Base-by-base conservation (phyloP, 805 yeast genomes). In the Nakazawaea peltata region DNA sequence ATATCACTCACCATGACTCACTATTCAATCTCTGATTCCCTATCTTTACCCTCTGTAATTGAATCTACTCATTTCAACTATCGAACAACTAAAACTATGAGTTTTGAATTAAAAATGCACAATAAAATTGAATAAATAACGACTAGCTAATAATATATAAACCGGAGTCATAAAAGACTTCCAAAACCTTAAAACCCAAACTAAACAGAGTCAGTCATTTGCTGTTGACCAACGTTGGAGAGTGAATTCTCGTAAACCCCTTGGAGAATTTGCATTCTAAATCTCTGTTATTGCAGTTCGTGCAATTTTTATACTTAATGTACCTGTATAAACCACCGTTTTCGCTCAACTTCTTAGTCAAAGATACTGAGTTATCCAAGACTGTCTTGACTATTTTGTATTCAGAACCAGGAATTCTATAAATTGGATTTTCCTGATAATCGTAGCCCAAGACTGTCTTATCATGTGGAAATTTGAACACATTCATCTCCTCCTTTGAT, bases 211-310 rank as follows among this genome's bases (percentile, higher is more conserved):
- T n/a, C n/a, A n/a, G n/a, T n/a, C n/a, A n/a, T n/a, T n/a, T n/a
- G n/a, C n/a, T 19, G 15, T 19, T 14, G 30, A 14, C 11, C 12
- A 13, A 16, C 18, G 19, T 14, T 12, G n/a, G n/a, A n/a, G 39
- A 35, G 18, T 35, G 39, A 4, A 35, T 74, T 49, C 77, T 72
- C 6, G 82, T 77, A 48, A 73, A 73, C 3, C 85, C 86, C 49
- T 73, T 77, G 24, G 80, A 69, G 47, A 77, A 78, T 25, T 60
- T 51, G 48, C 86, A 79, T 17, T 56, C 46, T 29, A 65, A 47
- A 26, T 57, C 56, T 44, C 69, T 69, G 32, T 51, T 43, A n/a
- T 50, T 51, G 47, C 84, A 79, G 10, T 77, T 73, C 24, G 66
- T 57, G 49, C 85, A 78, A 19, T 73, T 59, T 44, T 58, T 63